Evolutionary conservation across 148 eudicot genomes (phyloP), one percentile per base, ranked within the genome.

Genomic region (Polygonum aviculare): DNA sequence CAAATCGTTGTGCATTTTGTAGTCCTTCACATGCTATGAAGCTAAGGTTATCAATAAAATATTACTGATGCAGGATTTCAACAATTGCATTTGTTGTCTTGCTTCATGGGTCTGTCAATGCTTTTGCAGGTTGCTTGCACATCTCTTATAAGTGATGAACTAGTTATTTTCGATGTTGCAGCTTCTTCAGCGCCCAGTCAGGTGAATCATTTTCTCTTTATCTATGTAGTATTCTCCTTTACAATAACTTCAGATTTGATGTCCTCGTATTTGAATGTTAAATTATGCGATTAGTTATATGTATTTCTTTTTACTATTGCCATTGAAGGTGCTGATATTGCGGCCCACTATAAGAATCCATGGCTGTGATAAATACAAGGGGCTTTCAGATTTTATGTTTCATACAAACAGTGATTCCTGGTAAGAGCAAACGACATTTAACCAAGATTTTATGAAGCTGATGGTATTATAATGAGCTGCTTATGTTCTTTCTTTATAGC

Each of bases 351-450:
- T 89, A 76, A 72, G 83, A 52, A 84, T 90, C 63, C 88, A 90
- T 80, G 92, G 93, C 9, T 80, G 55, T 79, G 83, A 78, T 87
- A 75, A 77, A 74, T 80, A 74, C 35, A 86, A 78, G 72, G 97
- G 97, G 54, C 76, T 94, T 33, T 84, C 93, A 62, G 98, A 94
- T 86, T 79, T 94, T 81, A 89, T 93, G 40, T 92, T 94, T 77
- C 60, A 92, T 78, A 85, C 90, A 76, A 77, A 77, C 74, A 81
- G 83, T 73, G 77, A 84, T 76, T 84, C 90, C 67, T 89, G 98
- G 98, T 94, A 67, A 5, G 15, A 67, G 7, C 38, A 14, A 35
- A 26, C 31, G 31, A 26, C 31, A 26, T 26, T 26, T 26, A 26
- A 26, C 31, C 31, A 26, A 26, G 31, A 26, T 26, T 26, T 26